Conservation (phyloP, 2,329 filamentous ascomycete genomes). For the Aspergillus sp. region DNA sequence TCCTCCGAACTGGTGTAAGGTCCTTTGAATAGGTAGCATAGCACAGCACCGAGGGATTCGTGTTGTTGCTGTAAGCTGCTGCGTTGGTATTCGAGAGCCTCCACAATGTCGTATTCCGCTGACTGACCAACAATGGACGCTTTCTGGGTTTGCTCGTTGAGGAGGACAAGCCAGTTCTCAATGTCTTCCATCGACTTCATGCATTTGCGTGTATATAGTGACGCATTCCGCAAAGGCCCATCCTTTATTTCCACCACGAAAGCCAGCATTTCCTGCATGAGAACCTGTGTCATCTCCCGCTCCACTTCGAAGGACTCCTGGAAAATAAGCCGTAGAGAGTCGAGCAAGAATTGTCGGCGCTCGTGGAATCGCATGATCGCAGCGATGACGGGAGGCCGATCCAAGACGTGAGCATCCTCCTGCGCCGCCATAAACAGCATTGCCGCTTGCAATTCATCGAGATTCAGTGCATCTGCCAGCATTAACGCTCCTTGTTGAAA, state of each 20-base stretch:
- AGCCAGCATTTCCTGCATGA: slow-evolving; percentile 59
- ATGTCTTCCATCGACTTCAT: slow-evolving; percentile 74
- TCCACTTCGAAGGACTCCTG: slow-evolving; percentile 67
- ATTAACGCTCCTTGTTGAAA: slow-evolving; percentile 82
- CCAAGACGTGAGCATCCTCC: slow-evolving; percentile 67
- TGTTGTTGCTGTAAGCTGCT: slow-evolving; percentile 84
- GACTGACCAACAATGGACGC: slow-evolving; percentile 72
- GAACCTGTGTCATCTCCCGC: slow-evolving; percentile 54
- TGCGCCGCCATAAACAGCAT: slow-evolving; percentile 73
- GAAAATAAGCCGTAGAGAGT: slow-evolving; percentile 79
- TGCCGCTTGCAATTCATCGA: slow-evolving; percentile 86
- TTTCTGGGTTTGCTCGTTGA: slow-evolving; percentile 75
- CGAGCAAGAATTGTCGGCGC: slow-evolving; percentile 77
- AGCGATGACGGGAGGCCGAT: slow-evolving; percentile 72
- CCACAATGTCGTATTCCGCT: slow-evolving; percentile 65
- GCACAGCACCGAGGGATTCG: slow-evolving; percentile 79
- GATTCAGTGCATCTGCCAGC: slow-evolving; percentile 81
- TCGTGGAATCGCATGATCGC: slow-evolving; percentile 88
- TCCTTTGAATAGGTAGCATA: slow-evolving; percentile 76
- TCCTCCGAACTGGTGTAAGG: slow-evolving; percentile 70
- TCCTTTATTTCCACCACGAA: slow-evolving; percentile 61
- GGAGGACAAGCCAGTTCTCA: slow-evolving; percentile 72
- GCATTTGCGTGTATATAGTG: slow-evolving; percentile 72
- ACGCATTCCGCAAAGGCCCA: slow-evolving; percentile 51
- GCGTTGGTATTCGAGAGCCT: slow-evolving; percentile 78